These are phyloP conservation scores for Nicotiana obtusifolia DNA, from an alignment of 257 asterid genomes.

Conservation along the genomic window DNA sequence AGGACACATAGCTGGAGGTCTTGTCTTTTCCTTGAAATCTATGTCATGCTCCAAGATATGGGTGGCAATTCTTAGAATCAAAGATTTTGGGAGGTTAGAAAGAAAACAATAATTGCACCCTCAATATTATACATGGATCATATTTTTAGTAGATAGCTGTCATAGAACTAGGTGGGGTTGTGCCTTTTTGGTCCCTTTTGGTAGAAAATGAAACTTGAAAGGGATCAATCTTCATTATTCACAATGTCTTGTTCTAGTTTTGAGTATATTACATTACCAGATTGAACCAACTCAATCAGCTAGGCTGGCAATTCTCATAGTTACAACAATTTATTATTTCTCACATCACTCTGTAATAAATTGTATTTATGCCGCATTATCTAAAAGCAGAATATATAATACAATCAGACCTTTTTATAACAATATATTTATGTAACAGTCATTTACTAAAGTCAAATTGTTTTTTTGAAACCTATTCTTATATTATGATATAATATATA, in stretches of 20 bases:
- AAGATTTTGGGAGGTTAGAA: conserved; percentile 13
- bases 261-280: conserved; percentile 28
- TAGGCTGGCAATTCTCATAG: conserved; percentile 42
- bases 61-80: conserved; percentile 40
- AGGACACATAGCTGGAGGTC: conserved; percentile 25
- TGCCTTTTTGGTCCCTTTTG: conserved; percentile 33
- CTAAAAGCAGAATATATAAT: background rate
- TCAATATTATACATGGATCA: conserved; percentile 32
- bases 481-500: no score
- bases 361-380: background rate
- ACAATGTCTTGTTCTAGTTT: conserved; percentile 35
- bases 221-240: conserved; percentile 30
- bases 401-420: no score
- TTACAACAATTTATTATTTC: background rate
- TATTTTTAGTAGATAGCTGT: conserved; percentile 42
- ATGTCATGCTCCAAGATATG: conserved; percentile 50
- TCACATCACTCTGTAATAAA: background rate
- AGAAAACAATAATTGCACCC: conserved; percentile 45
- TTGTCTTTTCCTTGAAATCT: conserved; percentile 44
- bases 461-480: no score
- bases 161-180: conserved; percentile 42
- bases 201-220: conserved; percentile 19
- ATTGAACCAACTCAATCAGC: conserved; percentile 29
- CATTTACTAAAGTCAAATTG: no score
- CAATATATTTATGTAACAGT: no score